Base-by-base conservation (phyloP, 805 yeast species). In the Candida ponderosae region DNA sequence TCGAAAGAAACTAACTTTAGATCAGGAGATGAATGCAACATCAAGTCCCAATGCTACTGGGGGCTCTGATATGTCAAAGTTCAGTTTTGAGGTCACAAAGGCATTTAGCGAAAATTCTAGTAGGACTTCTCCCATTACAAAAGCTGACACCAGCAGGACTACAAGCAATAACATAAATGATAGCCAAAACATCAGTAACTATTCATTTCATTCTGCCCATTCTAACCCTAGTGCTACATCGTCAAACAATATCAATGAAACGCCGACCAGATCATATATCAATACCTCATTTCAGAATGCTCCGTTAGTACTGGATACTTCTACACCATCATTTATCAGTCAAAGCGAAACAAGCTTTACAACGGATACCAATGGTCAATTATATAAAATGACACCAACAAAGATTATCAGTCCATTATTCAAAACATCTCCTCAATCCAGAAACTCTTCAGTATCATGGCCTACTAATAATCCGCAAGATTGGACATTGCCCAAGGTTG, bases 401-500 rank as follows among this genome's bases (percentile, higher is more conserved):
- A 32, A 20, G 17, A 20, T 15, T 2, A 16, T 10, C 7, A 23
- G 13, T 21, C 29, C n/a, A 10, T 15, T n/a, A 6, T 13, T 8
- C 26, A 40, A 33, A 38, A 39, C 19, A 15, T 40, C 53, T 2
- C 47, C 54, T 3, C 56, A 51, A 36, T 50, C 52, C 34, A 34
- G 56, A 31, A 47, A 49, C 30, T 40, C 47, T 0, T 52, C 56
- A 1, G 40, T 63, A 11, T 59, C 67, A 2, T 75, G 79, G 79
- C 65, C 68, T 18, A 74, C 71, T 0, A 63, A 65, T 24, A 66
- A 66, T 37, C 75, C 82, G 1, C 68, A 66, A 6, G 79, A 75
- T 40, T 87, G 96, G 96, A 75, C 80, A 2, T 61, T 72, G 44
- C 75, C 70, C n/a, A 66, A 82, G 36, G 89, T 87, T 1, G 41